These are phyloP conservation scores for Chrysanthemum seticuspe DNA, from an alignment of 129 eudicot genomes.

Conservation along the genomic window DNA sequence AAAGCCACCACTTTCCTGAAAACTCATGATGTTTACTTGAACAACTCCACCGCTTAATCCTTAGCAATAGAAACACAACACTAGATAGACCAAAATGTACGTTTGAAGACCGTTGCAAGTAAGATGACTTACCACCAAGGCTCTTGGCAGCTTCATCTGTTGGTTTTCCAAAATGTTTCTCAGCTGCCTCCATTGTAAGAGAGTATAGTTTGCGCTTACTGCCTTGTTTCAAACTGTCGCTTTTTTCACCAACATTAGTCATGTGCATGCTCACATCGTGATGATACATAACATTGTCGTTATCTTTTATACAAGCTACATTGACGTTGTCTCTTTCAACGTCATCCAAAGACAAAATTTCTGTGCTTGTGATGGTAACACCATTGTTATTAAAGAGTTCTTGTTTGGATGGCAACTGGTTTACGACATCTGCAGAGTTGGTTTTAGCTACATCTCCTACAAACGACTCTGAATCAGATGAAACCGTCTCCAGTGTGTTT, in stretches of 20 bases:
- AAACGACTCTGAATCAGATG: conserved; percentile 11
- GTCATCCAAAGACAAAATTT: neutral
- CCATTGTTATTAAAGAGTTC: neutral
- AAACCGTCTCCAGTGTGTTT: too few relatives aligned
- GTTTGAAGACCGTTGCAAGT: too few relatives aligned
- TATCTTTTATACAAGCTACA: neutral
- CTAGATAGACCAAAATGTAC: too few relatives aligned
- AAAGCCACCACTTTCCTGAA: too few relatives aligned
- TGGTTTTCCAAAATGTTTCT: too few relatives aligned
- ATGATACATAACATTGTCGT: neutral
- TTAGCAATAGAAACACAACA: too few relatives aligned
- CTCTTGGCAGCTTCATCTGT: too few relatives aligned
- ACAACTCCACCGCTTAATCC: too few relatives aligned
- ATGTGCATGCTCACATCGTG: conserved; percentile 6
- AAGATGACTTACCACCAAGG: too few relatives aligned
- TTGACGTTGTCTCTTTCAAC: neutral
- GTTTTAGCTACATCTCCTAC: neutral
- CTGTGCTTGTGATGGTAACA: neutral
- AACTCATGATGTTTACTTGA: too few relatives aligned
- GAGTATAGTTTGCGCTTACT: conserved; percentile 16
- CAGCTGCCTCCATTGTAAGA: neutral
- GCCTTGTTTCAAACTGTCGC: conserved; percentile 5
- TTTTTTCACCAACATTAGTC: conserved; percentile 11
- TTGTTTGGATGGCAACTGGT: neutral
- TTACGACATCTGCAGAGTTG: neutral